Percentiles rank a stretch among this genome's conserved stretches.
Evolutionary conservation across 2,329 filamentous ascomycete species (phyloP).

Genomic region (Alternaria burnsii): DNA sequence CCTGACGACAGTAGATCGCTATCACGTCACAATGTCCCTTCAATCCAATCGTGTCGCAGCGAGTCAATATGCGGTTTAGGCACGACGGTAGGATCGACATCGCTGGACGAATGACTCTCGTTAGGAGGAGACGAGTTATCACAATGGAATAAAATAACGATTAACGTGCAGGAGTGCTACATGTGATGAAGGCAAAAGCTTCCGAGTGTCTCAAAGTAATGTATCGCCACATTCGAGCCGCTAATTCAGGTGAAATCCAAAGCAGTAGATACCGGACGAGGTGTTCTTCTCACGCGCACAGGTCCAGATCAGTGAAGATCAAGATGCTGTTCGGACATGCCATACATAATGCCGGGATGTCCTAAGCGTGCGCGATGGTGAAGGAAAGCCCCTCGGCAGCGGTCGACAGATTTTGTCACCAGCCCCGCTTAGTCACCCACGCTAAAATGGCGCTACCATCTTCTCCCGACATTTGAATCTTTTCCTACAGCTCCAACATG

Average conservation of each 20-base stretch:
- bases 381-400: slow-evolving; percentile 23
- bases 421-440: slow-evolving; percentile 43
- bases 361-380: slow-evolving; percentile 49
- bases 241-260: slow-evolving; percentile 59
- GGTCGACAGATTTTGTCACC: slow-evolving; percentile 34
- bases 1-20: not conserved
- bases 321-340: slow-evolving; percentile 44
- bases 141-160: not conserved
- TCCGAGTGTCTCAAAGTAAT: slow-evolving; percentile 27
- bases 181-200: not conserved
- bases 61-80: not conserved
- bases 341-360: slow-evolving; percentile 43
- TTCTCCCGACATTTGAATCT: slow-evolving; percentile 27
- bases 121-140: not conserved
- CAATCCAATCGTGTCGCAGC: not conserved
- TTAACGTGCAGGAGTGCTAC: not conserved
- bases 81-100: not conserved
- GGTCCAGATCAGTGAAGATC: slow-evolving; percentile 56
- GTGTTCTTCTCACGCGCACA: slow-evolving; percentile 56
- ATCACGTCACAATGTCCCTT: not conserved
- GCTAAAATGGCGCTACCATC: slow-evolving; percentile 31
- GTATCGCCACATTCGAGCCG: slow-evolving; percentile 62
- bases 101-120: not conserved
- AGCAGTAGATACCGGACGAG: slow-evolving; percentile 63
- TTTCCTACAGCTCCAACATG: slow-evolving; percentile 48